phyloP scores from a whole-genome alignment of 2,329 filamentous ascomycete genomes.

The Phaeosphaeriaceae sp. region DNA sequence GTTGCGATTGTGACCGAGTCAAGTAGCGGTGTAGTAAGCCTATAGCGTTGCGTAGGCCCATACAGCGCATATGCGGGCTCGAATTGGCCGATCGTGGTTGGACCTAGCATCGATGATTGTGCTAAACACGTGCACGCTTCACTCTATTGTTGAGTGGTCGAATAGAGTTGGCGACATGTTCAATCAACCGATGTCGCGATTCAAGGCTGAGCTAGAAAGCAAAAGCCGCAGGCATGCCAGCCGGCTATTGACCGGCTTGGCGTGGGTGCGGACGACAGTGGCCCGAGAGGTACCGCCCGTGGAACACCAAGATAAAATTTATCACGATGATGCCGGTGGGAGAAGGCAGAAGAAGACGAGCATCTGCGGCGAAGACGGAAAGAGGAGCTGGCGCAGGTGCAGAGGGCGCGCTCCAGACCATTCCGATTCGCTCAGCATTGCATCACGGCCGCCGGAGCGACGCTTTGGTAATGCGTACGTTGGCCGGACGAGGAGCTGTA shows the following conservation, averaged over 20 bases:
- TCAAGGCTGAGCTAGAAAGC: neutral
- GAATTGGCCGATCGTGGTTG: no score
- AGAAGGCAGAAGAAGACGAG: conserved; percentile 3
- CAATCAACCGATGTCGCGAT: neutral
- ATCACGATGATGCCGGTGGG: conserved; percentile 12
- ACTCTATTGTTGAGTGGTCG: neutral
- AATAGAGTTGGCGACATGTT: neutral
- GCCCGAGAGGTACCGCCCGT: conserved; percentile 12
- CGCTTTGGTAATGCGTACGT: conserved; percentile 3
- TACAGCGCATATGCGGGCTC: neutral
- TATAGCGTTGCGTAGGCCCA: neutral
- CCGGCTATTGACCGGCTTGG: conserved; percentile 21
- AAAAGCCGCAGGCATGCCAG: neutral
- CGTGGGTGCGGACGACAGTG: conserved; percentile 21
- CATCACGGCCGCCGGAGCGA: conserved; percentile 10
- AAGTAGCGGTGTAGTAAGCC: neutral
- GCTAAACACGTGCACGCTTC: neutral
- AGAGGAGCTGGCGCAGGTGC: conserved; percentile 14
- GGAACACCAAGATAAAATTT: neutral
- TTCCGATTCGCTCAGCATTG: conserved; percentile 16
- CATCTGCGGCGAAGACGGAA: conserved; percentile 13
- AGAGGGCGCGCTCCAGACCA: conserved; percentile 11
- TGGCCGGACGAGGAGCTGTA: conserved; percentile 3
- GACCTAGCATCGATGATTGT: no score
- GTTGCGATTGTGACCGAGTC: neutral